Conservation (phyloP, 2,329 filamentous ascomycete species). For the Triangularia verruculosa region DNA sequence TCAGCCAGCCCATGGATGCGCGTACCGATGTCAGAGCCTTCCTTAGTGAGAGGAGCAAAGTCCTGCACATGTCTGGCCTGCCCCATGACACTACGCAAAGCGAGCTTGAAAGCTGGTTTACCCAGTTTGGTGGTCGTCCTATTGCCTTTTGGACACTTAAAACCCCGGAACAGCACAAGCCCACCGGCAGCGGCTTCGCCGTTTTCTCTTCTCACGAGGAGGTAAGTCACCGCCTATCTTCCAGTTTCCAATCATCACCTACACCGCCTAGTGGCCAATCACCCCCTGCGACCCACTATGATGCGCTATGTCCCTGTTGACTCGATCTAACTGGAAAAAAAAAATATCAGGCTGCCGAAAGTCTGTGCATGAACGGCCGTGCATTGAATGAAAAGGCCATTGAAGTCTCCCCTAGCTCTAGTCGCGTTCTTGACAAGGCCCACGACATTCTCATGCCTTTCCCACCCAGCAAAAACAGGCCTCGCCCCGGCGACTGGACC, state of each 20-base stretch:
- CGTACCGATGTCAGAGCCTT: constrained; percentile 95
- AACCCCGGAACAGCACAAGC: constrained; percentile 98
- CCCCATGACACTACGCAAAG: constrained; percentile 98
- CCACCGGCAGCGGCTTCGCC: constrained; percentile 96
- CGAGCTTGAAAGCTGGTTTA: constrained; percentile 99
- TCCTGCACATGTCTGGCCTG: constrained; percentile 94
- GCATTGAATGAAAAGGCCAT: constrained; percentile 98
- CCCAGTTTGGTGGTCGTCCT: constrained; percentile 93
- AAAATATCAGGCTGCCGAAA: constrained; percentile 76
- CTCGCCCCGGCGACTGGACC: constrained; percentile 96
- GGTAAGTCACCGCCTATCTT: constrained; percentile 53
- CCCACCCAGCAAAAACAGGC: constrained; percentile 96
- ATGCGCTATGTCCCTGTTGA: background rate
- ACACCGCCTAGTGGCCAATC: background rate
- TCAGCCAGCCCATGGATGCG: constrained; percentile 94
- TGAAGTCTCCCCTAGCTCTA: constrained; percentile 96
- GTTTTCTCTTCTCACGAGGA: constrained; percentile 99
- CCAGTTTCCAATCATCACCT: background rate
- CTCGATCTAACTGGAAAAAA: constrained; percentile 9
- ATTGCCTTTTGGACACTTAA: constrained; percentile 99
- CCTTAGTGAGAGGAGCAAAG: constrained; percentile 93
- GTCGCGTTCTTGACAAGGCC: constrained; percentile 89
- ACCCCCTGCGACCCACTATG: background rate
- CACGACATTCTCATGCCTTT: constrained; percentile 96
- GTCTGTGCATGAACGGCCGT: constrained; percentile 97